Conservation (phyloP, 2,329 filamentous ascomycete species). For the Colletotrichum orbiculare region DNA sequence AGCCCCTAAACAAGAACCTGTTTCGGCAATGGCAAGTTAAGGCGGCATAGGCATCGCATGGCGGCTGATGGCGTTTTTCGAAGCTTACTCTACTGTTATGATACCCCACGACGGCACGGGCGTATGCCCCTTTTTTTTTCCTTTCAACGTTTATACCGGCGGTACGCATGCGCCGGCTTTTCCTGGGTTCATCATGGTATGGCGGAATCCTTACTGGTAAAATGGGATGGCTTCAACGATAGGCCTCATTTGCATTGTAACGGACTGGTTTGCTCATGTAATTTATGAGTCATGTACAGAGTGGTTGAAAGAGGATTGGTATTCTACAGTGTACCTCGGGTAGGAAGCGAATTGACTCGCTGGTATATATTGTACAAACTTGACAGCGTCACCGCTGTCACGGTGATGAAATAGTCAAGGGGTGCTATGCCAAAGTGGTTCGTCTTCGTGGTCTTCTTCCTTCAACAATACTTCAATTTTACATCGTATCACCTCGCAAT, state of each 20-base stretch:
- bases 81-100: slow-evolving; percentile 37
- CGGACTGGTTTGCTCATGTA: slow-evolving; percentile 21
- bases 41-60: slow-evolving; percentile 18
- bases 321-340: slow-evolving; percentile 25
- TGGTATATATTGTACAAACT: slow-evolving; percentile 27
- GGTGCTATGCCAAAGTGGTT: too few relatives aligned
- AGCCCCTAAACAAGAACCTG: slow-evolving; percentile 35
- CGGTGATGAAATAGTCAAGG: too few relatives aligned
- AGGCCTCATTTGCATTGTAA: slow-evolving; percentile 24
- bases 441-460: background rate
- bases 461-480: background rate
- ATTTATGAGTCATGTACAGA: slow-evolving; percentile 31
- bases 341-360: slow-evolving; percentile 23
- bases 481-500: background rate
- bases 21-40: slow-evolving; percentile 35
- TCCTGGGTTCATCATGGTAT: slow-evolving; percentile 10
- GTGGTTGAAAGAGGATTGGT: slow-evolving; percentile 20
- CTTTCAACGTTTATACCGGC: slow-evolving; percentile 1
- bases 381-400: too few relatives aligned
- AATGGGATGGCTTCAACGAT: slow-evolving; percentile 17
- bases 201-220: slow-evolving; percentile 1
- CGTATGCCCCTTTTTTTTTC: slow-evolving; percentile 17
- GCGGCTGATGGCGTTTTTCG: slow-evolving; percentile 34
- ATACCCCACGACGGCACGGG: slow-evolving; percentile 37
- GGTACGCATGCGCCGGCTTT: background rate